Percentiles rank a stretch among this genome's conserved stretches.
Evolutionary conservation across 805 yeast species (phyloP).

Genomic region (Aciculoconidium aculeatum): DNA sequence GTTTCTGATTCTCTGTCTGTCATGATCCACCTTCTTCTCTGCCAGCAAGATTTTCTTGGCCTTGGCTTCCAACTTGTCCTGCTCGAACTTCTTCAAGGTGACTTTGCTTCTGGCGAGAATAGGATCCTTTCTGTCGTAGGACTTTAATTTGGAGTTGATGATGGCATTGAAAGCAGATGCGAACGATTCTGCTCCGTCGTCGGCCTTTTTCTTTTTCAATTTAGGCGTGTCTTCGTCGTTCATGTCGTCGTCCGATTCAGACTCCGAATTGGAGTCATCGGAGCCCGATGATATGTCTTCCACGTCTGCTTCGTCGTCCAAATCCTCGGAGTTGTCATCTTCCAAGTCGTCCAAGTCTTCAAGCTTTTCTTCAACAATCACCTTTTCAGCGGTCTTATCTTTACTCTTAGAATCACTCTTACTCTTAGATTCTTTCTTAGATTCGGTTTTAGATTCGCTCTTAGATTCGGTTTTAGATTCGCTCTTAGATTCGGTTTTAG

Average conservation of each 20-base stretch:
- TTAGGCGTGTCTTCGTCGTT: constrained; percentile 31
- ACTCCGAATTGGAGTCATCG: constrained; percentile 8
- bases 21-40: constrained; percentile 66
- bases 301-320: constrained; percentile 13
- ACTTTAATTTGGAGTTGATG: constrained; percentile 78
- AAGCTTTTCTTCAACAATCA: constrained; percentile 8
- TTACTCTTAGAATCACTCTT: constrained; percentile 18
- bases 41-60: constrained; percentile 65
- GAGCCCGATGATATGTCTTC: constrained; percentile 6
- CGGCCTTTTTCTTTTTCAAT: constrained; percentile 49
- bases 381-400: constrained; percentile 27
- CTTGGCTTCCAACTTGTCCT: constrained; percentile 75
- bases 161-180: constrained; percentile 82
- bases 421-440: too few species aligned
- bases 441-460: constrained; percentile 2
- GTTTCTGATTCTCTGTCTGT: constrained; percentile 61
- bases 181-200: constrained; percentile 72
- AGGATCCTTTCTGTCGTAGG: constrained; percentile 85
- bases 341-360: constrained; percentile 12
- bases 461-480: constrained; percentile 1
- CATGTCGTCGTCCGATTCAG: constrained; percentile 22
- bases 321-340: too few species aligned
- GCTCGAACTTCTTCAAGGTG: constrained; percentile 65
- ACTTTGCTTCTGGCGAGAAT: constrained; percentile 80
- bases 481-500: too few species aligned